These are phyloP conservation scores for Ambrosiella beaveri DNA, from an alignment of 2,329 filamentous ascomycete species.

Conservation along the genomic window DNA sequence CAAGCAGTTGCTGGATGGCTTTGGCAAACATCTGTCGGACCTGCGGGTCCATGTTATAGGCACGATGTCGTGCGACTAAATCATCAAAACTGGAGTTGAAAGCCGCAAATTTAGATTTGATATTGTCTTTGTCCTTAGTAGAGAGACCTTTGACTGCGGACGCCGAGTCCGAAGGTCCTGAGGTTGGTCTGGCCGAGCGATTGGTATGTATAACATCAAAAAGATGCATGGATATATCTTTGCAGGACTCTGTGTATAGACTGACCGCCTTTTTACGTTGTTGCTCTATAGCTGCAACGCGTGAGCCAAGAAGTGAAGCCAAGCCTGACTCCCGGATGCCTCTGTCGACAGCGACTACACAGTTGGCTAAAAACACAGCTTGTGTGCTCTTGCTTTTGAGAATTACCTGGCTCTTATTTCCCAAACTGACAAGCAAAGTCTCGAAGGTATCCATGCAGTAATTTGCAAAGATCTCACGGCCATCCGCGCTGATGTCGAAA, in stretches of 20 bases:
- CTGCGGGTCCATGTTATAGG: constrained; percentile 77
- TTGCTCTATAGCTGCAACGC: constrained; percentile 50
- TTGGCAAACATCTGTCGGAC: constrained; percentile 63
- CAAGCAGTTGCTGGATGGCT: constrained; percentile 80
- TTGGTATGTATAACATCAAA: constrained; percentile 88
- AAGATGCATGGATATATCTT: constrained; percentile 67
- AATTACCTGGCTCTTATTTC: constrained; percentile 52
- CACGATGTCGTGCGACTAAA: constrained; percentile 65
- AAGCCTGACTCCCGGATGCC: constrained; percentile 72
- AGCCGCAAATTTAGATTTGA: constrained; percentile 86
- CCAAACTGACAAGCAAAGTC: constrained; percentile 54
- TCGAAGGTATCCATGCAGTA: constrained; percentile 86
- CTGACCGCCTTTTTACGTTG: constrained; percentile 78
- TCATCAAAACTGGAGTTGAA: constrained; percentile 91
- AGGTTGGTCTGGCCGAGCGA: constrained; percentile 52
- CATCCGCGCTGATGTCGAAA: constrained; percentile 79
- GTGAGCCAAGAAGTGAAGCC: constrained; percentile 48
- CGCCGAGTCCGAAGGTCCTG: constrained; percentile 61
- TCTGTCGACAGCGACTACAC: constrained; percentile 65
- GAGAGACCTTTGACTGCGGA: constrained; percentile 68
- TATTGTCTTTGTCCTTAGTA: constrained; percentile 85
- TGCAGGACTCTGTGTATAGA: constrained; percentile 74
- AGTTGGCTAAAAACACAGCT: constrained; percentile 85
- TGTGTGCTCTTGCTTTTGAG: constrained; percentile 63
- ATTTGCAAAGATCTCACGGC: constrained; percentile 70